phyloP scores from a whole-genome alignment of 1,284 basidiomycete species.

The Moniliella sp. region DNA sequence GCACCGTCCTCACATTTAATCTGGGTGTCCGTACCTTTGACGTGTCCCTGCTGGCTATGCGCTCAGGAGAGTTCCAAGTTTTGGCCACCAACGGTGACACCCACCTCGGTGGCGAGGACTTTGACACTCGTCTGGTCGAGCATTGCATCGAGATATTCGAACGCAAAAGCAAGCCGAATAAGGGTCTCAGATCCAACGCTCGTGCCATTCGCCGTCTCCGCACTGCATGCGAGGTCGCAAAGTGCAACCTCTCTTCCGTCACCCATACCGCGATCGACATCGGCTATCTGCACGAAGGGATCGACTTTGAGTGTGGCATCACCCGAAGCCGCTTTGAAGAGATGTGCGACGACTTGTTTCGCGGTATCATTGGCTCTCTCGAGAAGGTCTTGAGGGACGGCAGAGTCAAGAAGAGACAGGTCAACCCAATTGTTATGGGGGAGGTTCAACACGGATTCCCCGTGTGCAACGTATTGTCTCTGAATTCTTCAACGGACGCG shows the following conservation, averaged over 20 bases:
- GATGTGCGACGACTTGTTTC: constrained; percentile 78
- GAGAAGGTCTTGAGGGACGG: constrained; percentile 98
- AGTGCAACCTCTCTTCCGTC: constrained; percentile 89
- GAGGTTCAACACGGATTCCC: constrained; percentile 99
- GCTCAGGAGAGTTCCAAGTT: constrained; percentile 91
- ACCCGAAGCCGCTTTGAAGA: constrained; percentile 85
- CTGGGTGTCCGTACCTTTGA: constrained; percentile 73
- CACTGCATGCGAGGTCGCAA: constrained; percentile 93
- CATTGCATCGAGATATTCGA: constrained; percentile 96
- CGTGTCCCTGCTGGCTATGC: constrained; percentile 46
- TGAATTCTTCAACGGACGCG: constrained; percentile 87
- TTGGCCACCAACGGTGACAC: constrained; percentile 98
- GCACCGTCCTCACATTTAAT: constrained; percentile 98
- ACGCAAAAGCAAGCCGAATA: constrained; percentile 67
- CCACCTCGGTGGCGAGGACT: constrained; percentile 97
- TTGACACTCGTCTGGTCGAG: constrained; percentile 84
- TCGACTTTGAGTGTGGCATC: constrained; percentile 35
- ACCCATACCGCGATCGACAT: constrained; percentile 96
- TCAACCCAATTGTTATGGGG: constrained; percentile 94
- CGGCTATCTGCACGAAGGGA: constrained; percentile 81
- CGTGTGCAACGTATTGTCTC: constrained; percentile 92
- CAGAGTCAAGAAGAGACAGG: constrained; percentile 79
- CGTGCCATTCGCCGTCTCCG: constrained; percentile 84
- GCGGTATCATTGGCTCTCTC: constrained; percentile 88
- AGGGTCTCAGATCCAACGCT: constrained; percentile 73